These are phyloP conservation scores for Elasticomyces elasticus DNA, from an alignment of 495 filamentous ascomycete genomes.

Conservation along the genomic window DNA sequence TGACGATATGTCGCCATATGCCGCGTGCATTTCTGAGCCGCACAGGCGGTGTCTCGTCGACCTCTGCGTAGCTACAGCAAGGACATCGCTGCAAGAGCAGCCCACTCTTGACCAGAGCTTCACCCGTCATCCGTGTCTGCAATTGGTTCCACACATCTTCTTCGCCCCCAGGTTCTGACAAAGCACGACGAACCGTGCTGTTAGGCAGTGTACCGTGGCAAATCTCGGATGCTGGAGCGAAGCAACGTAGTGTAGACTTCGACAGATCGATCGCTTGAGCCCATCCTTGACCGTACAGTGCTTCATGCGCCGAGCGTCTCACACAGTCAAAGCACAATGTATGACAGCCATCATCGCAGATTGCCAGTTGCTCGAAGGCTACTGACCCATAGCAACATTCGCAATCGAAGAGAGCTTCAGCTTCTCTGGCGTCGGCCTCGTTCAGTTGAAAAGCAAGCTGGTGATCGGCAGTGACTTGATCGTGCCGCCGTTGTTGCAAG, in stretches of 20 bases:
- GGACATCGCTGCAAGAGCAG: conserved; percentile 77
- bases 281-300: conserved; percentile 89
- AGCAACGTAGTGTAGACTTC: conserved; percentile 64
- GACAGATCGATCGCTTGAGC: conserved; percentile 62
- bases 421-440: conserved; percentile 60
- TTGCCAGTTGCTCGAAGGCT: conserved; percentile 71
- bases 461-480: conserved; percentile 55
- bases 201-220: conserved; percentile 65
- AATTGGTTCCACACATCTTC: conserved; percentile 58
- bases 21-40: conserved; percentile 30
- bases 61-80: conserved; percentile 83
- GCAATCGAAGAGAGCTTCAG: conserved; percentile 70
- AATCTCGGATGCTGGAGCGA: conserved; percentile 51
- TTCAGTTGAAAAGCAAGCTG: conserved; percentile 58
- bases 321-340: conserved; percentile 82
- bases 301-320: conserved; percentile 65
- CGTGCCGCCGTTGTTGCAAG: conserved; percentile 41
- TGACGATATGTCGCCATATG: conserved; percentile 20
- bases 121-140: conserved; percentile 64
- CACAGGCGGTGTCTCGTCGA: conserved; percentile 53
- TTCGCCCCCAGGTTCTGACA: conserved; percentile 57
- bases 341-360: conserved; percentile 61
- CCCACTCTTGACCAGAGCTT: conserved; percentile 57
- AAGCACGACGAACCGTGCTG: conserved; percentile 58
- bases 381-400: conserved; percentile 76